A percentile compares a stretch with the other conserved stretches of the same genome.
phyloP scores from a whole-genome alignment of 495 filamentous ascomycete species.

The Alectoria sarmentosa region DNA sequence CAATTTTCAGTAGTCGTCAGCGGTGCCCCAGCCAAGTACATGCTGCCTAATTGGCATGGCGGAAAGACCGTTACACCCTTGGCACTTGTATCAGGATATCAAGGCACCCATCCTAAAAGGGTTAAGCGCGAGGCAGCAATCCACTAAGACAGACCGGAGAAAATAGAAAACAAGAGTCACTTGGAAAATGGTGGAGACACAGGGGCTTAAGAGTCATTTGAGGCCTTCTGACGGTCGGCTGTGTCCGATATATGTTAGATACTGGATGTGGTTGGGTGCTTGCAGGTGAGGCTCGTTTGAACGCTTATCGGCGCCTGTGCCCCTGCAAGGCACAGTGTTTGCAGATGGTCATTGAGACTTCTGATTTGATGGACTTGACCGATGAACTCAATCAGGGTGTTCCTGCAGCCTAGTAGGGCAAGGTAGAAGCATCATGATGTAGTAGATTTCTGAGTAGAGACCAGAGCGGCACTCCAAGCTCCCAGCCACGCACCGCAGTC shows the following conservation, averaged over 20 bases:
- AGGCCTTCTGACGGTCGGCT: background rate
- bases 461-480: background rate
- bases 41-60: conserved; percentile 1
- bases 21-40: background rate
- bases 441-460: background rate
- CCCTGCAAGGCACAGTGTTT: background rate
- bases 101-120: conserved; percentile 5
- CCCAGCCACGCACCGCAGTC: background rate
- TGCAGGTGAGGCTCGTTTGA: background rate
- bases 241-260: background rate
- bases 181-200: background rate
- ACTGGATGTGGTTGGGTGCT: background rate
- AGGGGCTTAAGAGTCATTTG: conserved; percentile 7
- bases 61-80: background rate
- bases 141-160: background rate
- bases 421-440: background rate
- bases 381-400: background rate
- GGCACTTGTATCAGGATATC: background rate
- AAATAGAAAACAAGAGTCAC: conserved; percentile 1
- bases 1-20: background rate
- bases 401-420: background rate
- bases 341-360: background rate
- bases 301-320: background rate
- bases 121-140: conserved; percentile 9
- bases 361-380: background rate